Evolutionary conservation across 208 protist species (phyloP), one percentile per base, ranked within the genome.

Genomic region (Polymyxa betae): DNA sequence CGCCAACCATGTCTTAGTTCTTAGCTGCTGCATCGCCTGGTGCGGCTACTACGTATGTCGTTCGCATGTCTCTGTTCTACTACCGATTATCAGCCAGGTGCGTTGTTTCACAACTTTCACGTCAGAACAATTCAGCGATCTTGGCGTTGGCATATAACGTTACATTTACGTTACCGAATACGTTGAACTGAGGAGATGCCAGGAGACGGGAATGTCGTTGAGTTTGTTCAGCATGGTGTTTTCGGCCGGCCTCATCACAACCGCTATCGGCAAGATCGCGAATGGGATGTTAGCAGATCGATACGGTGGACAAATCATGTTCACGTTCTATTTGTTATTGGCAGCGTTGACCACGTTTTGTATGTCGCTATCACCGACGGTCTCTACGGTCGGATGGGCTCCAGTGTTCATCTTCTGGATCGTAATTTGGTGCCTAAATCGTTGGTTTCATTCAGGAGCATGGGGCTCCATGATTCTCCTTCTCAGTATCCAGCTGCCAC

Each of bases 381-480:
- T n/a, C 72, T n/a, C 5, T 12, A 20, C 72, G 16, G 35, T n/a
- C 5, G 40, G 10, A 12, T 35, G 10, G 16, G 5, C 40, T 12
- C 12, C 35, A 5, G 72, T 82, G n/a, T 40, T 82, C 72, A 5
- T 43, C 16, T 82, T 40, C n/a, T 82, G 72, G 72, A 43, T 35
- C n/a, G 16, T 82, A n/a, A n/a, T n/a, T 12, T 82, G n/a, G 35
- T 35, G 16, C 35, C 40, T 82, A 43, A 82, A 82, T 43, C 72
- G 72, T 12, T 82, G 72, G 72, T 45, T 82, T n/a, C 35, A 45
- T 20, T 82, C 72, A 20, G 72, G 35, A 20, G n/a, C 72, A 35
- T 82, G 72, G 72, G 72, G 72, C n/a, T 5, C 72, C 72, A 40
- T 82, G 72, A n/a, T 82, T 43, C 72, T 82, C 16, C 72, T 82